Conservation (phyloP, 257 asterid species). For the Solanum appendiculatum region DNA sequence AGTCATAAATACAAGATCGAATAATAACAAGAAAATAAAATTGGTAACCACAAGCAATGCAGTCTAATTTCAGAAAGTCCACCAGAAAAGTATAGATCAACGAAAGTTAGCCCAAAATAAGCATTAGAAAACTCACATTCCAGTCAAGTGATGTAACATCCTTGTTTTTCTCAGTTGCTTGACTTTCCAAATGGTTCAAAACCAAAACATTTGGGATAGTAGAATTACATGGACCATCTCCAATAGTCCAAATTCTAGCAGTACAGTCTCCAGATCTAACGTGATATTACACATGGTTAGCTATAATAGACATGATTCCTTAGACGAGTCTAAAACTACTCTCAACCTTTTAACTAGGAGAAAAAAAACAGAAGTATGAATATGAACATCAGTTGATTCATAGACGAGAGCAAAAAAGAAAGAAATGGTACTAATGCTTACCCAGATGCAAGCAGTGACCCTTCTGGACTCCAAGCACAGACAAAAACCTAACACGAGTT, state of each 20-base stretch:
- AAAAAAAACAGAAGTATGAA: neutral
- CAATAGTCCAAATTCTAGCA: constrained; percentile 87
- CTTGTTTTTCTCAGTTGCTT: constrained; percentile 82
- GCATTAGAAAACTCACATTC: constrained; percentile 49
- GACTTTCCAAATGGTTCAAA: constrained; percentile 77
- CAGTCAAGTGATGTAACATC: constrained; percentile 97
- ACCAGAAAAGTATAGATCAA: neutral
- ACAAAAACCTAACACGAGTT: constrained; percentile 70
- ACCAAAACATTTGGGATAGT: constrained; percentile 42
- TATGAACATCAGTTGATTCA: neutral
- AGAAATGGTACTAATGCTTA: constrained; percentile 20
- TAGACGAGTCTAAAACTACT: no score
- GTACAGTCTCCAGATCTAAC: constrained; percentile 98
- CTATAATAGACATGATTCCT: no score
- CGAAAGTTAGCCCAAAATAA: neutral
- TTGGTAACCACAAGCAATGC: neutral
- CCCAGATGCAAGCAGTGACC: constrained; percentile 97
- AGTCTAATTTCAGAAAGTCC: neutral
- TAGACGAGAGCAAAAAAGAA: neutral
- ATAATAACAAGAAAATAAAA: neutral
- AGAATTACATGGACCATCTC: constrained; percentile 56
- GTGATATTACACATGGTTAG: no score
- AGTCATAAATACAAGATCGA: neutral
- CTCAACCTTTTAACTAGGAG: no score
- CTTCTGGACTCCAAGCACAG: constrained; percentile 90